Evolutionary conservation across 75 land plant species (phyloP).

Genomic region (Pinus taeda): DNA sequence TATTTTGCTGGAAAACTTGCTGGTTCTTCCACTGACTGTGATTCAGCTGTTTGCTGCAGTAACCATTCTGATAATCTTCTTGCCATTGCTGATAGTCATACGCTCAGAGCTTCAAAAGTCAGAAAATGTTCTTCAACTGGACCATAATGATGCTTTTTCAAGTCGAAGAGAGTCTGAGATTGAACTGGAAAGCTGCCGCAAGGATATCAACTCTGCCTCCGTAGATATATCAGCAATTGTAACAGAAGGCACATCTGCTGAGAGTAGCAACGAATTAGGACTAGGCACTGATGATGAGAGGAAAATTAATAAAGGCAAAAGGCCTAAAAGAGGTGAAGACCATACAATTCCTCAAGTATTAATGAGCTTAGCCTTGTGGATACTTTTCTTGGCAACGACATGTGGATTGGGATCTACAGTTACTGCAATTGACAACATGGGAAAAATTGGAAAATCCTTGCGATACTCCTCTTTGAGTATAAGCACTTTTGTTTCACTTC

Average conservation of each 20-base stretch:
- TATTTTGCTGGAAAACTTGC: too few species aligned
- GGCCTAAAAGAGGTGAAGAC: constrained; percentile 26
- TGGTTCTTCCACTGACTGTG: too few species aligned
- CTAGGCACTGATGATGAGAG: background rate
- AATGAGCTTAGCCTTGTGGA: constrained; percentile 29
- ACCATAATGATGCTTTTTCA: background rate
- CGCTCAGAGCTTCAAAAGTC: too few species aligned
- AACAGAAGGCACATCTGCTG: background rate
- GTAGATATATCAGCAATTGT: background rate
- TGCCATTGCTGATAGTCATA: too few species aligned
- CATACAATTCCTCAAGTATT: constrained; percentile 26
- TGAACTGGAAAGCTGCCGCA: background rate
- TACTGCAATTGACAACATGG: constrained; percentile 40
- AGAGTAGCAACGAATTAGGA: background rate
- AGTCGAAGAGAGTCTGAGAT: background rate
- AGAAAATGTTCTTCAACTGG: background rate
- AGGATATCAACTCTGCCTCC: background rate
- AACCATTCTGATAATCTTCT: too few species aligned
- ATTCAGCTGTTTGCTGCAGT: too few species aligned
- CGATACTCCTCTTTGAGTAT: constrained; percentile 12
- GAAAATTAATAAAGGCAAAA: background rate
- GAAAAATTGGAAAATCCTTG: constrained; percentile 32
- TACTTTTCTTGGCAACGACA: constrained; percentile 18
- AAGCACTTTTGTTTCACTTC: constrained; percentile 26
- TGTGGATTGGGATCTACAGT: constrained; percentile 43